These are phyloP conservation scores for Backusella liffmaniae DNA, from an alignment of 192 early-diverging fungal genomes.

Conservation along the genomic window DNA sequence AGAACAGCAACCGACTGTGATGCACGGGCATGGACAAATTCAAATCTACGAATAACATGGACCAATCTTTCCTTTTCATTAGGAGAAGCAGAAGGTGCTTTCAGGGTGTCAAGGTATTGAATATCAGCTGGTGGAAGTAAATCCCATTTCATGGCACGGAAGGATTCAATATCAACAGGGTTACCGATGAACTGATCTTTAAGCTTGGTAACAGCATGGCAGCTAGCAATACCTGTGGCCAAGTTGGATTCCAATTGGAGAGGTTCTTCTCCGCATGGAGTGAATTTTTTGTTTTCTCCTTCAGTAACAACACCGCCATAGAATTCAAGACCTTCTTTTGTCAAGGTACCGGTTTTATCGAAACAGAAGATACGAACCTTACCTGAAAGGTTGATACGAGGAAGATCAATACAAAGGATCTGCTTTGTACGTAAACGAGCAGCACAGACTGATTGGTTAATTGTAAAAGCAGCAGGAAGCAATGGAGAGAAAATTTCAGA, in stretches of 20 bases:
- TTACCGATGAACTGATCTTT: conserved; percentile 52
- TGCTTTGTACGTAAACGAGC: conserved; percentile 57
- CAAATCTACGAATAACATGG: conserved; percentile 60
- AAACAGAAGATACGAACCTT: conserved; percentile 77
- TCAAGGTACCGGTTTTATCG: conserved; percentile 82
- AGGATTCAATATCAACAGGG: conserved; percentile 67
- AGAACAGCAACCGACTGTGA: conserved; percentile 65
- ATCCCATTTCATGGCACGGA: conserved; percentile 45
- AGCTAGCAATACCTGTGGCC: conserved; percentile 48
- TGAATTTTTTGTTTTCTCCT: conserved; percentile 25
- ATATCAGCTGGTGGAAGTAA: conserved; percentile 25
- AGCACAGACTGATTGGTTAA: conserved; percentile 69
- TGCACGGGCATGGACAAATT: conserved; percentile 64
- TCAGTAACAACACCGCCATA: conserved; percentile 27
- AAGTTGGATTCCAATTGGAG: background rate
- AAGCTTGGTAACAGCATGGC: conserved; percentile 44
- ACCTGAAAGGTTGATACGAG: conserved; percentile 70
- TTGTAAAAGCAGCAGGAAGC: conserved; percentile 71
- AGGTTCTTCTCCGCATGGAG: conserved; percentile 22
- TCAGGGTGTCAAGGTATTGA: conserved; percentile 1
- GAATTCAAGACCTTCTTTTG: conserved; percentile 69
- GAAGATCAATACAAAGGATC: conserved; percentile 71
- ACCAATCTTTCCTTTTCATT: conserved; percentile 15
- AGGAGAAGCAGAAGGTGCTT: background rate
- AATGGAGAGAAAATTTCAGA: conserved; percentile 70